Base-by-base conservation (phyloP, 1,284 basidiomycete genomes). In the Apiotrichum montevideense region DNA sequence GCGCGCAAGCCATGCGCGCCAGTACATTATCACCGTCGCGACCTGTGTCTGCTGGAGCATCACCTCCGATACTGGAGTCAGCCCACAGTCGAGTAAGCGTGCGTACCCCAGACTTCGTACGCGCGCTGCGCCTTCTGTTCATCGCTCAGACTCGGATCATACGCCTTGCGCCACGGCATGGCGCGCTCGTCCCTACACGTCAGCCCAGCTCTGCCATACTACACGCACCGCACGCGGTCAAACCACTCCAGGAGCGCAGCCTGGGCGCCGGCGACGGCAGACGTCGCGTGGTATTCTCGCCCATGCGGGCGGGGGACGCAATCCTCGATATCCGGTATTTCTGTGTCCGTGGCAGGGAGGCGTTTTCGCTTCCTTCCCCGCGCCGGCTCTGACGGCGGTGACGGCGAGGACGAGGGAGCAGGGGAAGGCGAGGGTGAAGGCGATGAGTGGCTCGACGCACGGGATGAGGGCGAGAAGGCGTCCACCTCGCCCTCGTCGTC, bases 11-110 rank as follows among this genome's bases (percentile, higher is more conserved):
- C 91, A 94, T 42, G 81, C 81, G 48, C 84, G 85, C 75, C 89
- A 95, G 74, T 93, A 96, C 0, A 87, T 87, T 62, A 93, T 91
- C 11, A 94, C 92, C 0, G 92, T 95, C 3, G 79, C 82, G 32
- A 80, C 79, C 55, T 93, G 92, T 0, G 95, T 98, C 74, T 98
- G 95, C 72, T 98, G 95, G 6, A 97, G 81, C 95, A 98, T 98
- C 62, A 97, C 87, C 74, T 97, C 92, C 10, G 87, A 90, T 46
- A 96, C 74, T 48, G 46, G 13, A 1, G 9, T 39, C n/a, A 48
- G n/a, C 7, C 29, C 29, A 14, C 46, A 34, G 29, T 29, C 3
- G 29, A 3, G 29, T 3, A 29, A 29, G 29, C 29, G 29, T 3
- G 29, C 29, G 21, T 29, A 55, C 32, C 49, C 64, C 75, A 41